A percentile compares a stretch with the other conserved stretches of the same genome.
phyloP scores from a whole-genome alignment of 805 yeast genomes.

The Yarrowia deformans region DNA sequence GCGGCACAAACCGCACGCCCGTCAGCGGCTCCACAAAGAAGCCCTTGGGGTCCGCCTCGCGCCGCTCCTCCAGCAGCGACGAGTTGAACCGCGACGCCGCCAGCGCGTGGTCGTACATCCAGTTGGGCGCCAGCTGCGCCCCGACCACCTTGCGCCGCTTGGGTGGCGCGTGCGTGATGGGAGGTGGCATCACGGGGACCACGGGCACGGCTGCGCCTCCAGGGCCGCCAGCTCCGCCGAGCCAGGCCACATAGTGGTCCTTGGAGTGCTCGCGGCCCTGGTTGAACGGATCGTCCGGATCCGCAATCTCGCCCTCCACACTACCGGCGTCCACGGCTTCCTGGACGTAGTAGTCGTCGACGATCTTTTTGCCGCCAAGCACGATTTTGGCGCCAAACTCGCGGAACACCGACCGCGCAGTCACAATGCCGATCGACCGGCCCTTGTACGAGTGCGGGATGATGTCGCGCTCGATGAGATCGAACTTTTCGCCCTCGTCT shows the following conservation, averaged over 20 bases:
- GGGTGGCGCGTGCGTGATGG: constrained; percentile 44
- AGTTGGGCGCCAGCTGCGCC: constrained; percentile 55
- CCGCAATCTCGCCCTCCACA: constrained; percentile 74
- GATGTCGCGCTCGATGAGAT: constrained; percentile 77
- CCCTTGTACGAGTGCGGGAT: constrained; percentile 92
- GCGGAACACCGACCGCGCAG: constrained; percentile 86
- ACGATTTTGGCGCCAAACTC: constrained; percentile 91
- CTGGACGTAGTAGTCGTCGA: constrained; percentile 88
- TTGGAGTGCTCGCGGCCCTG: constrained; percentile 56
- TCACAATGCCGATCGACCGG: constrained; percentile 84
- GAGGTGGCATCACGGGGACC: constrained; percentile 44
- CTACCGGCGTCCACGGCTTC: constrained; percentile 62
- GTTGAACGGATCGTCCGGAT: constrained; percentile 61
- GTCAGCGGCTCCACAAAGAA: constrained; percentile 63
- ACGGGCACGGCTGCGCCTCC: constrained; percentile 48
- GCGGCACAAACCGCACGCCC: constrained; percentile 60
- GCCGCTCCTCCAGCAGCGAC: constrained; percentile 64
- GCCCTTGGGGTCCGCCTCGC: constrained; percentile 51
- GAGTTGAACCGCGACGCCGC: constrained; percentile 77
- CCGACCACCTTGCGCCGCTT: constrained; percentile 22
- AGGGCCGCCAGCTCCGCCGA: constrained; percentile 53
- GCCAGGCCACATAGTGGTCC: constrained; percentile 64
- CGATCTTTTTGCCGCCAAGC: constrained; percentile 77
- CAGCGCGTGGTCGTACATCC: constrained; percentile 86
- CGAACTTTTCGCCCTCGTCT: constrained; percentile 79